Evolutionary conservation across 208 protist species (phyloP), one percentile per base, ranked within the genome.

Genomic region (Porcisia deanei): DNA sequence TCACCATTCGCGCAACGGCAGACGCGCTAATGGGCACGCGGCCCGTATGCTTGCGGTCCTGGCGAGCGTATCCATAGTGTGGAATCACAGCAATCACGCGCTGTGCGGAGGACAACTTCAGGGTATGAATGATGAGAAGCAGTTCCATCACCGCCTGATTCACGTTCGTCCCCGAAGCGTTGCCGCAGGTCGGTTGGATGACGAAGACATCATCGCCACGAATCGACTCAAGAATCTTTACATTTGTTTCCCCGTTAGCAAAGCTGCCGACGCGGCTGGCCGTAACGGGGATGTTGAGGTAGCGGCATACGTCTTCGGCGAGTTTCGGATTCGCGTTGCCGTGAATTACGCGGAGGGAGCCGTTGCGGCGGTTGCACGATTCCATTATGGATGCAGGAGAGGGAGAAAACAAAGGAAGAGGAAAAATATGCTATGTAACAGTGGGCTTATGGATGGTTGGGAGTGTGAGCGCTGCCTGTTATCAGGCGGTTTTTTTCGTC

Each of bases 121-220:
- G 83, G 22, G 97, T 98, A 82, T 98, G 94, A 45, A 97, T 95
- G 71, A 98, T 95, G 18, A 99, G 89, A n/a, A 98, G 82, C 55
- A 99, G 85, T 79, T 99, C 98, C 98, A 99, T 99, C 57, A 99
- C 91, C 7, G 94, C 87, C 73, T 97, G 90, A 82, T 98, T 97
- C 39, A 97, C 94, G 78, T 96, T 95, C 30, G 76, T 81, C 79
- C 72, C 86, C 52, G 84, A 71, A 37, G 80, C 82, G 77, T 95
- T 95, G 85, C 96, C 75, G 76, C 95, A 99, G 6, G 98, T 99
- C 12, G 96, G 88, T 79, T 99, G 97, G 57, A 99, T 92, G 25
- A 99, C 92, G 80, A 98, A 99, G 59, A 99, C 87, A 83, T 99
- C 98, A 72, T 97, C 94, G 57, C 94, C 94, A 52, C 94, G 91